Percentiles rank a stretch among this genome's conserved stretches.
Conservation (phyloP, 345 rosid genomes). For the Dipteronia sinensis region DNA sequence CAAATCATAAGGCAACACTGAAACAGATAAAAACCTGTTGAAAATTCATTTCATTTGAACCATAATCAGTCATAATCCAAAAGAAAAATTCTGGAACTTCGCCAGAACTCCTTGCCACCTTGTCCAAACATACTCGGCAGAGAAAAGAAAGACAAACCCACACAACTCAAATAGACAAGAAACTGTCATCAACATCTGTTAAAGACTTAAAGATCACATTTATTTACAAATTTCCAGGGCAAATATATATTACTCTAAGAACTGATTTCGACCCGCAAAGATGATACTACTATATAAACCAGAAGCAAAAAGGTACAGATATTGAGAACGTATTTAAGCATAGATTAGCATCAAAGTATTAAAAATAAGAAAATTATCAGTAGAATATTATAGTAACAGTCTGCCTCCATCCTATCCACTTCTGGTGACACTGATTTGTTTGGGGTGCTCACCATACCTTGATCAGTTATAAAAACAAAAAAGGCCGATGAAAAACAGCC, state of each 20-base stretch:
- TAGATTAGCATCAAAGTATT: conserved; percentile 11
- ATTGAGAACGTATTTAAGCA: conserved; percentile 10
- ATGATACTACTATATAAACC: background rate
- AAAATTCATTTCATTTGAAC: no score
- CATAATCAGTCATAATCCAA: no score
- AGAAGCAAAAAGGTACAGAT: conserved; percentile 5
- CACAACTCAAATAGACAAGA: background rate
- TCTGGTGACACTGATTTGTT: conserved; percentile 17
- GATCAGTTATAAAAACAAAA: conserved; percentile 16
- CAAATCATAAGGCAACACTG: background rate
- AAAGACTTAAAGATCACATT: background rate
- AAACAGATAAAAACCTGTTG: no score
- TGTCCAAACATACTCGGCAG: background rate
- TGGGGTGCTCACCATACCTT: conserved; percentile 18
- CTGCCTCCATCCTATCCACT: conserved; percentile 26
- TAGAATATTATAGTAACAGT: conserved; percentile 19
- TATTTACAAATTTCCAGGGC: conserved; percentile 11
- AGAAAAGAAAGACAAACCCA: background rate
- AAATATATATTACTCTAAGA: background rate
- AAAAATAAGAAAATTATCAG: conserved; percentile 20
- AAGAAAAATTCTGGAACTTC: no score
- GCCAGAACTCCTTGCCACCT: no score
- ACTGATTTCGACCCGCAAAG: background rate
- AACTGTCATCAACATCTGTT: background rate
- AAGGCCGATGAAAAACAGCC: conserved; percentile 25